Evolutionary conservation across 805 yeast genomes (phyloP), one percentile per base, ranked within the genome.

Genomic region (Candida nonsorbophila): DNA sequence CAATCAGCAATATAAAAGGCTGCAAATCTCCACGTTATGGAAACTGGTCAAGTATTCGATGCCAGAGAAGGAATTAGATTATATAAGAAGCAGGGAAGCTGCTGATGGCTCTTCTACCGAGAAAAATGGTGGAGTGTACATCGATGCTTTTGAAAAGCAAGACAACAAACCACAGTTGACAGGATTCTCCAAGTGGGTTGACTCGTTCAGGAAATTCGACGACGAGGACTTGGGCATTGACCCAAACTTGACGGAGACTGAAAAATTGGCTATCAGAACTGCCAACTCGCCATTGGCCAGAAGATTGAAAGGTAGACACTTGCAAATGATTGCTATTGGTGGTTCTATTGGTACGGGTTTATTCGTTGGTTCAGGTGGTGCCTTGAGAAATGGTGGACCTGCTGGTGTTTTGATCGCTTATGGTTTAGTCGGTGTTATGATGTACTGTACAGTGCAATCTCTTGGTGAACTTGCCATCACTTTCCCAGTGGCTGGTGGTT

Each of bases 301-400:
- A 40, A 51, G 67, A 8, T 63, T 79, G 29, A 77, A 74, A 42
- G 67, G 73, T 25, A 69, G 90, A 49, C 90, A 84, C 51, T 57
- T 79, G 44, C 76, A 77, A 40, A 76, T 79, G 72, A 70, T 79
- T 37, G 77, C 84, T 20, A 73, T 79, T 40, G 92, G 90, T 44
- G 88, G 90, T 29, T 72, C 83, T 36, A 83, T 84, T 44, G 95
- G 94, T 47, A 81, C 92, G n/a, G 94, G 92, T 51, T 64, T 85
- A 32, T 77, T 85, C 38, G 79, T 85, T 22, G 87, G 87, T 50
- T 72, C 86, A 3, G 84, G 85, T 39, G 55, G 69, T 15, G 72
- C 84, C 4, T 55, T 83, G 31, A 44, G 67, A 15, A 60, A 67
- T 20, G 83, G 86, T 51, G 92, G 92, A 20, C 90, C 92, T n/a